A percentile compares a stretch with the other conserved stretches of the same genome.
These are phyloP conservation scores for Prunus padus DNA, from an alignment of 306 rosid species.

Conservation along the genomic window DNA sequence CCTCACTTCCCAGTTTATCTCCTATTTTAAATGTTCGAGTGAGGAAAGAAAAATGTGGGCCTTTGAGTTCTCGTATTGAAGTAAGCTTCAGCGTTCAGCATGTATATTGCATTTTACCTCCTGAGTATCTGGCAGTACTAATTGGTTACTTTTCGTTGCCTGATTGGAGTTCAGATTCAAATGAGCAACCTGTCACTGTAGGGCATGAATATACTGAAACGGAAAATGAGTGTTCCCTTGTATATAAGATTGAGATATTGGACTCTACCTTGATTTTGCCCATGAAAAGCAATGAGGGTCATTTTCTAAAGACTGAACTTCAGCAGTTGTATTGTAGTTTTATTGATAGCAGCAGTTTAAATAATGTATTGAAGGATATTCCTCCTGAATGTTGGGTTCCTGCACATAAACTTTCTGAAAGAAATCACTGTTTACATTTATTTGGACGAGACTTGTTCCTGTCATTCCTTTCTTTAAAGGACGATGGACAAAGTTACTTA, in stretches of 20 bases:
- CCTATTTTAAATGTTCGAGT: conserved; percentile 77
- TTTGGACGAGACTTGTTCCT: conserved; percentile 66
- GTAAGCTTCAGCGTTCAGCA: conserved; percentile 71
- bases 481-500: conserved; percentile 38
- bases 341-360: conserved; percentile 38
- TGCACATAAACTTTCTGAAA: conserved; percentile 53
- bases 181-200: conserved; percentile 26
- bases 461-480: conserved; percentile 49
- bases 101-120: conserved; percentile 81
- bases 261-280: conserved; percentile 75
- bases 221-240: conserved; percentile 43
- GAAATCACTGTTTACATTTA: conserved; percentile 59
- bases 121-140: conserved; percentile 80
- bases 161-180: conserved; percentile 68
- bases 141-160: conserved; percentile 80
- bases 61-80: conserved; percentile 51
- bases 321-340: conserved; percentile 62
- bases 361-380: conserved; percentile 45
- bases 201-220: conserved; percentile 36
- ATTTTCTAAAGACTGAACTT: conserved; percentile 65
- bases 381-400: conserved; percentile 58
- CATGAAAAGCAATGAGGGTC: conserved; percentile 57
- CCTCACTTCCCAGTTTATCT: conserved; percentile 57
- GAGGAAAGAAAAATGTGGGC: conserved; percentile 38
- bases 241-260: conserved; percentile 74